Evolutionary conservation across 768 basidiomycete genomes (phyloP).

Genomic region (button mushroom (Agaricus bisporus)): DNA sequence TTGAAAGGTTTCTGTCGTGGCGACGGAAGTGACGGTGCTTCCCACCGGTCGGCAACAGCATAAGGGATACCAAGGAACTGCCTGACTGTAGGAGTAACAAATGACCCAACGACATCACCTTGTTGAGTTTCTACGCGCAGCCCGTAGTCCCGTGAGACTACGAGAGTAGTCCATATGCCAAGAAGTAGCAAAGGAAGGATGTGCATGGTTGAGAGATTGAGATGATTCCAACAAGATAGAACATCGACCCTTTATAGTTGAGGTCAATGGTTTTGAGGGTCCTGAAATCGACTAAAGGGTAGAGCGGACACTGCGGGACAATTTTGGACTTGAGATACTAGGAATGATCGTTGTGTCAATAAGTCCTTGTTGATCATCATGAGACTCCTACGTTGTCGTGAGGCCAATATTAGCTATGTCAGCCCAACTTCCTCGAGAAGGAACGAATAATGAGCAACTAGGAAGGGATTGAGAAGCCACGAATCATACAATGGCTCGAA

Average conservation of each 20-base stretch:
- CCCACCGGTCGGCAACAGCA: slow-evolving; percentile 28
- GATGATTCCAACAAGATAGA: background rate
- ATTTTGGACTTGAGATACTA: too few relatives aligned
- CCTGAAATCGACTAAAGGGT: too few relatives aligned
- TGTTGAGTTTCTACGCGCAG: slow-evolving; percentile 24
- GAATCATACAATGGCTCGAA: too few relatives aligned
- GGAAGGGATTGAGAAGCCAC: too few relatives aligned
- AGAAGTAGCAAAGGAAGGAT: background rate
- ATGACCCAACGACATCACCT: slow-evolving; percentile 25
- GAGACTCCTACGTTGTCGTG: too few relatives aligned
- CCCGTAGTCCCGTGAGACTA: slow-evolving; percentile 10
- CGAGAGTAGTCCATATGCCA: background rate
- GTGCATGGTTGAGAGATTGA: background rate
- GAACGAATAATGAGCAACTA: too few relatives aligned
- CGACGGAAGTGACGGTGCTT: slow-evolving; percentile 21
- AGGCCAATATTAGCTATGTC: too few relatives aligned
- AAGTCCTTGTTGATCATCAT: too few relatives aligned
- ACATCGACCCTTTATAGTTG: background rate
- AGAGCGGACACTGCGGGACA: too few relatives aligned
- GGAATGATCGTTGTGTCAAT: too few relatives aligned
- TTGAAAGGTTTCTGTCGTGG: slow-evolving; percentile 14
- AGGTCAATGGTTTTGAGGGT: too few relatives aligned
- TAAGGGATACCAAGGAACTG: slow-evolving; percentile 31
- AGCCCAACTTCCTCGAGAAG: too few relatives aligned
- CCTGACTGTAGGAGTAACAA: slow-evolving; percentile 21